phyloP scores from a whole-genome alignment of 768 basidiomycete genomes.

The Paxillus rubicundulus region DNA sequence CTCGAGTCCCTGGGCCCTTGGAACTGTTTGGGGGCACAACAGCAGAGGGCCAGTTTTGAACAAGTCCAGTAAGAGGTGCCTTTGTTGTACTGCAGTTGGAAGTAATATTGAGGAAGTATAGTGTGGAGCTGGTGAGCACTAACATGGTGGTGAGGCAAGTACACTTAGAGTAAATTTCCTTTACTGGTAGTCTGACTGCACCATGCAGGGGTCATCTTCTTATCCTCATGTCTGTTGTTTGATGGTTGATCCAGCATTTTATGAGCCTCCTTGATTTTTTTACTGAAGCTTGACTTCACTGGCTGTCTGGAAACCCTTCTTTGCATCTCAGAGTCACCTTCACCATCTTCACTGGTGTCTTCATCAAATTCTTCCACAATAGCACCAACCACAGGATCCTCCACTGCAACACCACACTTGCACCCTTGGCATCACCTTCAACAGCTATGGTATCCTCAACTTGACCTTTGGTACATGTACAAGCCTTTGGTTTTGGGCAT shows the following conservation, averaged over 20 bases:
- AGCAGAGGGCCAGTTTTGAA: background rate
- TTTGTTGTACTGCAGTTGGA: background rate
- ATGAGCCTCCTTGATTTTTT: background rate
- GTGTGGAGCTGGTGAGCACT: conserved; percentile 1
- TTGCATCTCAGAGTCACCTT: background rate
- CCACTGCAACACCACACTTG: background rate
- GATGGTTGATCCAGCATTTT: background rate
- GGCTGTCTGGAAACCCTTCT: background rate
- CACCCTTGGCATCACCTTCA: background rate
- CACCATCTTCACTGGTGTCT: background rate
- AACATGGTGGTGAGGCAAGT: background rate
- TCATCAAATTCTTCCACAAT: background rate
- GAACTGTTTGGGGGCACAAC: background rate
- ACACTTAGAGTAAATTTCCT: background rate
- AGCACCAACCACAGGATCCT: background rate
- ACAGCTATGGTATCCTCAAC: background rate
- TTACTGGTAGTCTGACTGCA: background rate
- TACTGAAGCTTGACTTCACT: background rate
- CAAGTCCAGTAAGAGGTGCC: background rate
- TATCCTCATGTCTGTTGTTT: background rate
- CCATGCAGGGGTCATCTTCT: background rate
- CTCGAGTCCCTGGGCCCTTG: no score
- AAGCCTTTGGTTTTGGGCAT: background rate
- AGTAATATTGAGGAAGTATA: conserved; percentile 2
- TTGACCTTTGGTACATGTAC: background rate